A percentile compares a stretch with the other conserved stretches of the same genome.
Evolutionary conservation across 495 filamentous ascomycete species (phyloP).

Genomic region (Lasiosphaeria ovina): DNA sequence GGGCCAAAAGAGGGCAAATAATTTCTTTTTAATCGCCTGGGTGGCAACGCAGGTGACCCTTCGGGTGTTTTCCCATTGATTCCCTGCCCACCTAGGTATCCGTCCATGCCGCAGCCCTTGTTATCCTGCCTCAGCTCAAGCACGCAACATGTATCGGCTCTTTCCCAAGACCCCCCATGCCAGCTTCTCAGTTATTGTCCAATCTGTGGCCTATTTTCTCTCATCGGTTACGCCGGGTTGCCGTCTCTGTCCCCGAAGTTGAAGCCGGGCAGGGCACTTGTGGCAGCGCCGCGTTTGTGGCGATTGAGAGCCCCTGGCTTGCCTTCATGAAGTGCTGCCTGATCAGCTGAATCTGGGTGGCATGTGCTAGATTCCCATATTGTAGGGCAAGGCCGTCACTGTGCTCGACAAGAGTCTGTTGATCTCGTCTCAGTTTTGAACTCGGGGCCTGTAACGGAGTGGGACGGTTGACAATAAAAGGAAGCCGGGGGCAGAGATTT

Average conservation of each 20-base stretch:
- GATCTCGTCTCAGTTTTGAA: background rate
- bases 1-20: too few species aligned
- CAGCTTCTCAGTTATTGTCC: too few species aligned
- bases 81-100: too few species aligned
- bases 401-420: conserved; percentile 39
- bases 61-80: too few species aligned
- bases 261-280: conserved; percentile 15
- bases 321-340: conserved; percentile 29
- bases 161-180: too few species aligned
- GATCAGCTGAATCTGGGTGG: conserved; percentile 30
- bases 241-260: background rate
- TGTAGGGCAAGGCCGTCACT: conserved; percentile 48
- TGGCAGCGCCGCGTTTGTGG: conserved; percentile 16
- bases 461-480: background rate
- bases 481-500: background rate
- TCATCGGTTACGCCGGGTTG: background rate
- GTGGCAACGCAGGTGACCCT: too few species aligned
- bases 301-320: conserved; percentile 17
- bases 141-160: too few species aligned
- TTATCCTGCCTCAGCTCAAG: too few species aligned
- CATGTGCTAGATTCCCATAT: conserved; percentile 48
- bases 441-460: background rate
- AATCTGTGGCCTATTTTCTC: too few species aligned
- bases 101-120: too few species aligned
- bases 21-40: too few species aligned